Evolutionary conservation across 2,329 filamentous ascomycete genomes (phyloP), one percentile per base, ranked within the genome.

Genomic region (Ceratocystis huliohia): DNA sequence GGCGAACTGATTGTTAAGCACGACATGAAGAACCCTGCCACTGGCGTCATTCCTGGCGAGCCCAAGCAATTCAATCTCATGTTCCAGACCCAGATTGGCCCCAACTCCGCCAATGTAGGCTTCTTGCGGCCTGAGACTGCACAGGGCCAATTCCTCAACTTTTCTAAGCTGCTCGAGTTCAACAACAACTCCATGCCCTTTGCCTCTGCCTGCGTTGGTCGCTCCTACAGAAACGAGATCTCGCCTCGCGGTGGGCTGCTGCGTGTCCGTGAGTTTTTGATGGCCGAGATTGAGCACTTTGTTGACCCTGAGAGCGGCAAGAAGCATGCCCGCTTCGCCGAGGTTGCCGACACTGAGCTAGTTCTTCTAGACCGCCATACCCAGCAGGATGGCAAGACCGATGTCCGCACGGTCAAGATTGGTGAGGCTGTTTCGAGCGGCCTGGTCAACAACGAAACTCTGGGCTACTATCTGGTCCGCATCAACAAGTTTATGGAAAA

Each of bases 261-360:
- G 67, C 88, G 94, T 72, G 94, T 99, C 56, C 89, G 94, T 72
- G 94, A 99, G 76, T 97, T 99, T 79, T 78, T 96, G 72, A 97
- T 99, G 94, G 94, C 93, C 28, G 94, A 99, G 78, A 96, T 99
- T 72, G 94, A 99, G 80, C 94, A 99, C 77, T 99, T 90, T 74
- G 94, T 99, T 71, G 94, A 99, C 73, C 94, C 94, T 10, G 82
- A 94, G 73, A 86, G 91, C 74, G 91, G 91, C 77, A 99, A 99
- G 85, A 95, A 94, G 79, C 94, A 99, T 75, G 78, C 82, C 64
- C 88, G 92, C 66, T 99, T 99, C 77, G 78, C 84, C 59, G 89
- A 96, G 72, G 87, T 99, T 68, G 87, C 90, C 73, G 80, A 96
- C 71, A 78, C 94, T 61, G 88, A 96, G 79, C 82, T 99, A 67